These are phyloP conservation scores for Nemania serpens DNA, from an alignment of 2,329 filamentous ascomycete genomes.

Conservation along the genomic window DNA sequence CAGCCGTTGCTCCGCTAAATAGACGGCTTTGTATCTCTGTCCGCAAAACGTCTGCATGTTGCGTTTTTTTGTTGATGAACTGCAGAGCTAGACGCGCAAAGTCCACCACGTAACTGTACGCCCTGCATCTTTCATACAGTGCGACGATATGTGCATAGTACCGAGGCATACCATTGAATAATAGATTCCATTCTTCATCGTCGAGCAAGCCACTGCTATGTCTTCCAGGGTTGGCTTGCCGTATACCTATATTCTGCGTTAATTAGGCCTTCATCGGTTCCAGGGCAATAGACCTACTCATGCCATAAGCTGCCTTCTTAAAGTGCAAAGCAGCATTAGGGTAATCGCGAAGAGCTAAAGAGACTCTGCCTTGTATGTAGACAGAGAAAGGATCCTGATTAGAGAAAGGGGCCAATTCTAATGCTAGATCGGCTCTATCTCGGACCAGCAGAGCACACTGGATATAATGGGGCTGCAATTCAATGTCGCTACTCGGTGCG, in stretches of 20 bases:
- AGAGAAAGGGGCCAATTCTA: conserved; percentile 61
- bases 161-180: conserved; percentile 74
- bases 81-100: conserved; percentile 79
- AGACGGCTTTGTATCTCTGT: conserved; percentile 80
- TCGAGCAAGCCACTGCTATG: conserved; percentile 72
- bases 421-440: conserved; percentile 63
- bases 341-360: conserved; percentile 74
- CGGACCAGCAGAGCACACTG: conserved; percentile 66
- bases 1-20: conserved; percentile 80
- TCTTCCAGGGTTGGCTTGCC: conserved; percentile 52
- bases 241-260: conserved; percentile 46
- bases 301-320: conserved; percentile 78
- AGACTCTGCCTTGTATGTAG: conserved; percentile 84
- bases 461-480: conserved; percentile 63
- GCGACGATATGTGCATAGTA: conserved; percentile 88
- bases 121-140: conserved; percentile 78
- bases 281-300: conserved; percentile 63
- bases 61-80: conserved; percentile 51
- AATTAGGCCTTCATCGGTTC: background rate
- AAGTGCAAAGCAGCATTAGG: conserved; percentile 76
- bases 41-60: conserved; percentile 50
- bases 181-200: conserved; percentile 71
- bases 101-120: conserved; percentile 80
- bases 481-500: conserved; percentile 67
- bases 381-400: conserved; percentile 65